Evolutionary conservation across 31 red algal genomes (phyloP), one percentile per base, ranked within the genome.

Genomic region (Porphyra umbilicalis): DNA sequence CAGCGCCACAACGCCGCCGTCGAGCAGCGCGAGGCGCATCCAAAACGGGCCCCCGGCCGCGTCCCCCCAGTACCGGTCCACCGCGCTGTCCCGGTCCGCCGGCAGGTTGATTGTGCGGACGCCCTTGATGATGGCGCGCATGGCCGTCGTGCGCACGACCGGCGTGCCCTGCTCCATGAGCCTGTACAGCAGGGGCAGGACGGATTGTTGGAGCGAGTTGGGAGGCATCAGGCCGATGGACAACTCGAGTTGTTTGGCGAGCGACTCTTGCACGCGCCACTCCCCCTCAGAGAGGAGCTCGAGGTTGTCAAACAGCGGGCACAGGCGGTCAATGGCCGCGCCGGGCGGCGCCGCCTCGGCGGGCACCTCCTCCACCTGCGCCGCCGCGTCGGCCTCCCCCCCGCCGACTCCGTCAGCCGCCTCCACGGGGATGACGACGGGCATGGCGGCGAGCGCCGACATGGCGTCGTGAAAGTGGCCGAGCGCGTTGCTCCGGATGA

Each of bases 1-100:
- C 80, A 89, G 83, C 42, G 91, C 91, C 20, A 86, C 79, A 9
- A 80, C 77, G 33, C 91, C 91, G 25, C 91, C 86, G 83, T 94
- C 91, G 20, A 94, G 84, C 34, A 94, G 38, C 2, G 91, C 91
- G 31, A 94, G 83, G 57, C 91, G 82, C 91, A 94, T 94, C 91
- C 91, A 94, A 75, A 94, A 94, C 20, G 87, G 87, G 25, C 91
- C 91, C 11, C 32, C 35, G 37, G 85, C 79, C 29, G 85, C 91
- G 38, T 81, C 82, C 67, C 76, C 85, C 91, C 91, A 93, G 74
- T 85, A 93, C 79, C 85, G 82, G 3, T 88, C 78, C 33, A 93
- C 81, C 40, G 81, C 85, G 13, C 32, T 77, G n/a, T 93, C 84
- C 29, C 91, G 91, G 6, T 93, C 91, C 35, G 57, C 57, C 13